Evolutionary conservation across 495 filamentous ascomycete species (phyloP).

Genomic region (Jackrogersella multiformis): DNA sequence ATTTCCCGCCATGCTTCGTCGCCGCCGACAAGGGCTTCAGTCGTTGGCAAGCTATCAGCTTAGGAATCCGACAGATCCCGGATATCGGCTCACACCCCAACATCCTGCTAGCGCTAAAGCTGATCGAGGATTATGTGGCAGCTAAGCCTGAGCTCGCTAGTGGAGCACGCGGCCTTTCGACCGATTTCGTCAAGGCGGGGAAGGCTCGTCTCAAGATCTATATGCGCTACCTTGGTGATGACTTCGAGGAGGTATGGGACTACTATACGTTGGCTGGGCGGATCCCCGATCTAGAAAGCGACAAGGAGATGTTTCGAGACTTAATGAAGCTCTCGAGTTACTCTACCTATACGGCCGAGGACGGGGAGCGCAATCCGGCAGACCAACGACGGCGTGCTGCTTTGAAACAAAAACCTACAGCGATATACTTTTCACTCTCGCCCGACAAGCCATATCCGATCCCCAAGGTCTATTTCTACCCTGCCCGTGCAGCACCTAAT

Average conservation of each 20-base stretch:
- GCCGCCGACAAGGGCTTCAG: slow-evolving; percentile 2
- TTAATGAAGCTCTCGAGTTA: background rate
- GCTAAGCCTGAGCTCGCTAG: background rate
- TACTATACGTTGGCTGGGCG: slow-evolving; percentile 4
- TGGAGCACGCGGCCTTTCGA: background rate
- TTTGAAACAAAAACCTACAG: background rate
- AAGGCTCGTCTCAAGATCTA: slow-evolving; percentile 7
- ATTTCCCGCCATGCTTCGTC: background rate
- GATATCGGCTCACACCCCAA: background rate
- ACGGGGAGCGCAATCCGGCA: background rate
- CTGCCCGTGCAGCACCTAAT: background rate
- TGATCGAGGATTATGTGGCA: slow-evolving; percentile 8
- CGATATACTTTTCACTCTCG: slow-evolving; percentile 8
- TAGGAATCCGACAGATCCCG: background rate
- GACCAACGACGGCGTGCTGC: background rate
- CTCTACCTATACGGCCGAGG: background rate
- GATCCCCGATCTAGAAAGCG: slow-evolving; percentile 4
- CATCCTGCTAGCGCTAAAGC: background rate
- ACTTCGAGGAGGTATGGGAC: slow-evolving; percentile 6
- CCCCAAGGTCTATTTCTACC: slow-evolving; percentile 7
- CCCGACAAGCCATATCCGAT: slow-evolving; percentile 7
- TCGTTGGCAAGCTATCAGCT: background rate
- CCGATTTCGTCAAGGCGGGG: background rate
- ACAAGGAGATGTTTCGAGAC: slow-evolving; percentile 10
- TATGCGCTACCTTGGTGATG: slow-evolving; percentile 7